Evolutionary conservation across 441 rosid species (phyloP).

Genomic region (Pelargonium fulgidum): DNA sequence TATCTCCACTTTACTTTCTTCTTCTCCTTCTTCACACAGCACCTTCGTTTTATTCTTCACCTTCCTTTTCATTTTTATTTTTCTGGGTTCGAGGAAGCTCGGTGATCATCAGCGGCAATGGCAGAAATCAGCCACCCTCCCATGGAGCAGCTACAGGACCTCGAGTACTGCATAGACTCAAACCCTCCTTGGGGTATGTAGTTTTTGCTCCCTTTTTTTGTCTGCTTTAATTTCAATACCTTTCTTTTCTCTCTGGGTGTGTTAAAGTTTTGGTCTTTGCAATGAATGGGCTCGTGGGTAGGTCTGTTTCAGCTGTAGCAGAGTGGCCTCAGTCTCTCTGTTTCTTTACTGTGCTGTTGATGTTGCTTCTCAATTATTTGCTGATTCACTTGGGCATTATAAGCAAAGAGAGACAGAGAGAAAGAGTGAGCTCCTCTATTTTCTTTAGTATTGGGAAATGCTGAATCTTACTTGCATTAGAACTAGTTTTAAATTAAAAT

Average conservation of each 20-base stretch:
- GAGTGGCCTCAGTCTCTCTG: neutral
- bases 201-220: neutral
- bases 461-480: neutral
- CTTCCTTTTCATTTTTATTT: slow-evolving; percentile 6
- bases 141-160: slow-evolving; percentile 80
- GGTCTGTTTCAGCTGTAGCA: slow-evolving; percentile 1
- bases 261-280: neutral
- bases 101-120: slow-evolving; percentile 31
- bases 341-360: neutral
- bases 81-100: slow-evolving; percentile 2
- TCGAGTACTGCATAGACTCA: slow-evolving; percentile 82
- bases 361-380: neutral
- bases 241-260: neutral
- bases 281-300: slow-evolving; percentile 14
- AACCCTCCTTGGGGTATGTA: slow-evolving; percentile 74
- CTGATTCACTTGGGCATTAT: neutral
- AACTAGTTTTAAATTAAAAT: neutral
- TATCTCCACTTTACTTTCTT: slow-evolving; percentile 39
- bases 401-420: neutral
- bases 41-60: slow-evolving; percentile 27
- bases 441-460: neutral
- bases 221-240: neutral
- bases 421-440: neutral
- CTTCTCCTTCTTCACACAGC: neutral
- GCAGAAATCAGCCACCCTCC: slow-evolving; percentile 75